Evolutionary conservation across 1,139 yeast species (phyloP).

Genomic region (Pichia sp.): DNA sequence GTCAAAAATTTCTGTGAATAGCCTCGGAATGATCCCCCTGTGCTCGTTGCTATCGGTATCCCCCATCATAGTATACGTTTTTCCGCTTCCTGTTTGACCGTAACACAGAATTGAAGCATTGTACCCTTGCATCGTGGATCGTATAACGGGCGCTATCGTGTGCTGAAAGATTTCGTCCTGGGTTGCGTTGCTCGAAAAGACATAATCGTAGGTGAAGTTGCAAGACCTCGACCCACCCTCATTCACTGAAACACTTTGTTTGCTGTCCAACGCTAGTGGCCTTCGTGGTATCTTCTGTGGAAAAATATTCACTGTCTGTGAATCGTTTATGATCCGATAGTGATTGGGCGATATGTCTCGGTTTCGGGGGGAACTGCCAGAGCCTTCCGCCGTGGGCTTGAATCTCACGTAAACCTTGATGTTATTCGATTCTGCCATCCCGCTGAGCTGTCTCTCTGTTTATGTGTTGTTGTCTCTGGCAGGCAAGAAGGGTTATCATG

Average conservation of each 20-base stretch:
- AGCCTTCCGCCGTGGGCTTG: neutral
- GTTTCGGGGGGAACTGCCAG: neutral
- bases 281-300: conserved; percentile 49
- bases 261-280: neutral
- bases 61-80: conserved; percentile 86
- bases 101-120: conserved; percentile 84
- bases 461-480: neutral
- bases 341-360: conserved; percentile 32
- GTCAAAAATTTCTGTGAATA: conserved; percentile 46
- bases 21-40: conserved; percentile 69
- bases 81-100: conserved; percentile 89
- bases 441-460: neutral
- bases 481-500: neutral
- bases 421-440: conserved; percentile 1
- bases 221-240: neutral
- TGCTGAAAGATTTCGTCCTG: conserved; percentile 63
- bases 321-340: conserved; percentile 38
- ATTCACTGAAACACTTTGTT: neutral
- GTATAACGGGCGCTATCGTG: conserved; percentile 55
- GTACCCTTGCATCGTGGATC: conserved; percentile 71
- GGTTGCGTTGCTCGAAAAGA: conserved; percentile 47
- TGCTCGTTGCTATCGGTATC: conserved; percentile 37
- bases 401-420: conserved; percentile 5
- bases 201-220: conserved; percentile 60
- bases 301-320: conserved; percentile 32